Percentiles rank a stretch among this genome's conserved stretches.
Conservation (phyloP, 192 early-diverging fungal genomes). For the Allomyces javanicus region DNA sequence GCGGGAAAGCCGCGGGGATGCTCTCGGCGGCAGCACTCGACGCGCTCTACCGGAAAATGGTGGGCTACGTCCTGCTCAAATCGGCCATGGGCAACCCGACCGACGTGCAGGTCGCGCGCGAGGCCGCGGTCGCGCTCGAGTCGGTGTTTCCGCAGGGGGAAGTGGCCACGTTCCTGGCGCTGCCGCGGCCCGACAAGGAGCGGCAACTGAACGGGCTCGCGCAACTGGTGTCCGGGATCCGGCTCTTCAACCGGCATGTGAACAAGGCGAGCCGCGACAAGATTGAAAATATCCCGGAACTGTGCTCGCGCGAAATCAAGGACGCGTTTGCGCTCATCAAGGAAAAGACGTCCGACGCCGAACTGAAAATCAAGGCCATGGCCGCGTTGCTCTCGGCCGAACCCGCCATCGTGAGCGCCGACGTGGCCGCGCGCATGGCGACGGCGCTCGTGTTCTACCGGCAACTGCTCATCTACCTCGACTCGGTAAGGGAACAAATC, state of each 20-base stretch:
- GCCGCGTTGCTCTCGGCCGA: background rate
- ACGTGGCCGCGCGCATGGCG: conserved; percentile 5
- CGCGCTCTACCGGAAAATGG: conserved; percentile 35
- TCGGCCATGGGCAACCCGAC: conserved; percentile 32
- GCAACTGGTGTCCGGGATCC: conserved; percentile 35
- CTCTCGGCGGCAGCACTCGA: background rate
- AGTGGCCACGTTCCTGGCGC: conserved; percentile 26
- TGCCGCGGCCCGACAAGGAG: conserved; percentile 30
- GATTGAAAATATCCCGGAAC: conserved; percentile 25
- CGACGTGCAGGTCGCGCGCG: conserved; percentile 33
- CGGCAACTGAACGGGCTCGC: conserved; percentile 34
- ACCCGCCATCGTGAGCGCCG: background rate
- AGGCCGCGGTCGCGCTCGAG: conserved; percentile 38
- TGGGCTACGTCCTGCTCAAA: conserved; percentile 27
- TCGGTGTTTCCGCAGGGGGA: conserved; percentile 42
- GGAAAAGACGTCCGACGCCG: conserved; percentile 10
- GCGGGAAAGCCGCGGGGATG: conserved; percentile 25
- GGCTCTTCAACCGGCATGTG: conserved; percentile 36
- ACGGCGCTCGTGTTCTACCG: conserved; percentile 22
- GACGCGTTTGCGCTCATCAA: conserved; percentile 8
- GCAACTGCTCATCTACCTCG: conserved; percentile 35
- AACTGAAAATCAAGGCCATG: conserved; percentile 5
- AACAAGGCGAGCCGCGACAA: conserved; percentile 31
- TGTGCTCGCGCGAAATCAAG: conserved; percentile 19
- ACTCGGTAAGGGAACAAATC: conserved; percentile 32